Evolutionary conservation across 345 rosid species (phyloP), one percentile per base, ranked within the genome.

Genomic region (Brassica rapa): DNA sequence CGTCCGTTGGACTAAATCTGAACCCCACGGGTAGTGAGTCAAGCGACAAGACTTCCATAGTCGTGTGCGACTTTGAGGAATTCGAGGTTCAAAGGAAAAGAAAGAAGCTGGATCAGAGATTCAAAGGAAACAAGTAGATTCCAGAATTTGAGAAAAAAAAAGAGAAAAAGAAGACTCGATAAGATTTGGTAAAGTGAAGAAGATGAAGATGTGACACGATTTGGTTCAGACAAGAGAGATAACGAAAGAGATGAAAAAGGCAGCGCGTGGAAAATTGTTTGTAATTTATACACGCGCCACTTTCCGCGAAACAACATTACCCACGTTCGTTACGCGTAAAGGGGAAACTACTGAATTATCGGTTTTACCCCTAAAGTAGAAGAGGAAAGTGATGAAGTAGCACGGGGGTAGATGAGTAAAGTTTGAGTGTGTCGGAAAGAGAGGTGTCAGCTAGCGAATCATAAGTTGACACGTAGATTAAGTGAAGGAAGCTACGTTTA

Each of bases 1-100:
- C 94, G 39, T 94, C 98, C n/a, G 98, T 89, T 5, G 98, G 98
- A 59, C 96, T 81, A 81, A 94, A 94, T 67, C 98, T 82, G 83
- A 86, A 92, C 3, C 98, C 98, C 37, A 92, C 82, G 1, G 98
- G 98, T 25, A 92, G 86, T 4, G 97, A 87, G 76, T 79, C 77
- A 64, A 90, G 49, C 12, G 93, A 82, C 51, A 84, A 6, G 62
- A 78, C 86, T 10, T 87, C 85, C 89, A 86, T 87, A 11, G 35
- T 69, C 70, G 29, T 79, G 21, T 66, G 1, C 3, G 75, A 70
- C 24, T 73, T 68, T 61, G 53, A 60, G 49, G 33, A 23, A 19
- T 27, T 66, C 29, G 66, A 71, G 32, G 32, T 7, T 70, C 8
- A 23, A 5, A 46, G 14, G 56, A 33, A 53, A 33, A 63, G 25